Evolutionary conservation across 768 basidiomycete species (phyloP), one percentile per base, ranked within the genome.

Genomic region (Leccinum subgranulosum): DNA sequence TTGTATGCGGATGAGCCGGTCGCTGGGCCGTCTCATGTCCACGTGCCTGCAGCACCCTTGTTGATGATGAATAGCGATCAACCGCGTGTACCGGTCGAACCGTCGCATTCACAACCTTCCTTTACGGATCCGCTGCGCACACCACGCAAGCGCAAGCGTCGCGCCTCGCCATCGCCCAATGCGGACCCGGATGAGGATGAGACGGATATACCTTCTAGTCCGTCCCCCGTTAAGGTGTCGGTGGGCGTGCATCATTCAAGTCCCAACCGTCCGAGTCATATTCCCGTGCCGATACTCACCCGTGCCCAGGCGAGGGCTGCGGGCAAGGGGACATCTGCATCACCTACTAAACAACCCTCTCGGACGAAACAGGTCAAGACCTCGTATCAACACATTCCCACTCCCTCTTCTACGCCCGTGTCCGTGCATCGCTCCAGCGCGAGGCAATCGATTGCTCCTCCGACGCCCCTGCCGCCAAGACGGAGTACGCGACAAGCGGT

Each of bases 1-100:
- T 62, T 76, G 49, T 76, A 75, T 52, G 64, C 71, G 0, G 73
- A 72, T 17, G 69, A 73, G 17, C 69, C 69, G 2, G 46, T 68
- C 59, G 45, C 71, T 9, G 69, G 71, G 17, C 70, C 64, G 6
- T 71, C 71, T 2, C 64, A 56, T 8, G 53, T 53, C 12, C 56
- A 54, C 41, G 60, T 61, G 3, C 53, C 64, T 0, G 48, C 31
- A n/a, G 63, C 70, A 28, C 66, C 68, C n/a, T 54, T 73, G 63
- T 55, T 70, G 41, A 23, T 53, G 53, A 62, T 64, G 62, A 60
- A 53, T 19, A 63, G 61, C 36, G 63, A 63, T 28, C 69, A 63
- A 1, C 56, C 59, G 7, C 34, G 54, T 3, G 34, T 14, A n/a
- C 62, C 63, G 33, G 28, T 49, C 3, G 49, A 43, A 19, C 33